Percentiles rank a stretch among this genome's conserved stretches.
Evolutionary conservation across 2,329 filamentous ascomycete species (phyloP).

Genomic region (Periconia sp.): DNA sequence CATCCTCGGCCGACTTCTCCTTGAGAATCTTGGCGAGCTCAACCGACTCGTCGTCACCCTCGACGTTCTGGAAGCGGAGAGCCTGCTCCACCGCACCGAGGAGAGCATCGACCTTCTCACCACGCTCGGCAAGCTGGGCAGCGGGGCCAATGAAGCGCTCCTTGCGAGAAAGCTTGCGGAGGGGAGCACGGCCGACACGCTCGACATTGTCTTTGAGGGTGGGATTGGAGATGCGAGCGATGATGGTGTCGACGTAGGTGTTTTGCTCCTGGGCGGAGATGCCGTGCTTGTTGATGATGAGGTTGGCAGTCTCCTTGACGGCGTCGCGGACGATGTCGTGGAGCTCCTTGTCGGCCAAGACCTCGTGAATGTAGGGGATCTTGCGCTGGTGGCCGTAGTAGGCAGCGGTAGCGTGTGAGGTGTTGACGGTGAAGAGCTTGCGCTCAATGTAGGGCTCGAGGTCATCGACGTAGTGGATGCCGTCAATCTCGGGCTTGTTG

Average conservation of each 20-base stretch:
- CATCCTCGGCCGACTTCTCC: constrained; percentile 69
- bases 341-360: constrained; percentile 79
- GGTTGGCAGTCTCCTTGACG: constrained; percentile 79
- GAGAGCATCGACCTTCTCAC: constrained; percentile 70
- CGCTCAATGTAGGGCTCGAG: constrained; percentile 96
- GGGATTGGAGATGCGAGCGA: constrained; percentile 90
- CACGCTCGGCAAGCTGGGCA: constrained; percentile 81
- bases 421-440: constrained; percentile 99
- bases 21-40: constrained; percentile 87
- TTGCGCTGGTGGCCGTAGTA: constrained; percentile 90
- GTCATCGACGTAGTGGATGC: constrained; percentile 90
- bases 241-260: constrained; percentile 88
- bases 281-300: constrained; percentile 85
- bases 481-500: constrained; percentile 73
- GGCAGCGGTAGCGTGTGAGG: constrained; percentile 90
- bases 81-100: constrained; percentile 87
- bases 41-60: constrained; percentile 85
- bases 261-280: constrained; percentile 76
- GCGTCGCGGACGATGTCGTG: constrained; percentile 76
- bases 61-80: constrained; percentile 92
- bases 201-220: constrained; percentile 90
- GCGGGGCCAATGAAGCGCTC: constrained; percentile 96
- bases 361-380: constrained; percentile 87
- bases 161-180: constrained; percentile 91
- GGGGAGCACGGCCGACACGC: constrained; percentile 90